Conservation (phyloP, 1,284 basidiomycete species). For the Sporisorium exsertum region DNA sequence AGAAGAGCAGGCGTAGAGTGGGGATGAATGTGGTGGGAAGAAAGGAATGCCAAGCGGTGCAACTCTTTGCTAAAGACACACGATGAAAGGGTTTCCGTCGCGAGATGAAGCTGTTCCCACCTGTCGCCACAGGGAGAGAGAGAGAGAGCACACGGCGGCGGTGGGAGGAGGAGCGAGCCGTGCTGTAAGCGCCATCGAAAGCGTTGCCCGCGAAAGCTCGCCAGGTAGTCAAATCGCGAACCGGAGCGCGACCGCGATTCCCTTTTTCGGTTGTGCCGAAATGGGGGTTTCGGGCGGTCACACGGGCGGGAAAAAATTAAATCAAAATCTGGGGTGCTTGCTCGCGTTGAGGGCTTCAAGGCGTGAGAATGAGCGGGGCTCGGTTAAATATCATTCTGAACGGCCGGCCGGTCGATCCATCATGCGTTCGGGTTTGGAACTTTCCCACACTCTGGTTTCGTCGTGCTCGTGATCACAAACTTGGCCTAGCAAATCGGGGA, state of each 20-base stretch:
- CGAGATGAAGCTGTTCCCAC: background rate
- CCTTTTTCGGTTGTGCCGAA: slow-evolving; percentile 3
- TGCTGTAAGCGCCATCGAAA: slow-evolving; percentile 11
- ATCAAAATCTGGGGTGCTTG: slow-evolving; percentile 6
- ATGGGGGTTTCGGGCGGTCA: slow-evolving; percentile 2
- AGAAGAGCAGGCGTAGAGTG: background rate
- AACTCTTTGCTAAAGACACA: background rate
- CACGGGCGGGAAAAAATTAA: background rate
- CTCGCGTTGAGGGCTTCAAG: too few relatives aligned
- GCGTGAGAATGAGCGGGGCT: slow-evolving; percentile 19
- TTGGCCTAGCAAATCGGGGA: background rate
- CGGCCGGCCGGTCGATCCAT: slow-evolving; percentile 7
- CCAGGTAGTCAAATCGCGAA: too few relatives aligned
- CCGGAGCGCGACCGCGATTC: slow-evolving; percentile 23
- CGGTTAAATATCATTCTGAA: slow-evolving; percentile 8
- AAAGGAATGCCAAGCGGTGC: background rate
- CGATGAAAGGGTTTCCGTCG: background rate
- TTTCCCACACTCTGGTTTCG: background rate
- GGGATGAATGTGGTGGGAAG: slow-evolving; percentile 9
- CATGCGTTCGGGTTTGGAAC: background rate
- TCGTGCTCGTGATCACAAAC: background rate
- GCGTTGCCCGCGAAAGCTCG: background rate
- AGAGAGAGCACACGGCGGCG: background rate
- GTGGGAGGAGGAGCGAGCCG: slow-evolving; percentile 15
- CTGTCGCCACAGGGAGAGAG: slow-evolving; percentile 6